Evolutionary conservation across 2,329 filamentous ascomycete species (phyloP).

Genomic region (Exserohilum turcica): DNA sequence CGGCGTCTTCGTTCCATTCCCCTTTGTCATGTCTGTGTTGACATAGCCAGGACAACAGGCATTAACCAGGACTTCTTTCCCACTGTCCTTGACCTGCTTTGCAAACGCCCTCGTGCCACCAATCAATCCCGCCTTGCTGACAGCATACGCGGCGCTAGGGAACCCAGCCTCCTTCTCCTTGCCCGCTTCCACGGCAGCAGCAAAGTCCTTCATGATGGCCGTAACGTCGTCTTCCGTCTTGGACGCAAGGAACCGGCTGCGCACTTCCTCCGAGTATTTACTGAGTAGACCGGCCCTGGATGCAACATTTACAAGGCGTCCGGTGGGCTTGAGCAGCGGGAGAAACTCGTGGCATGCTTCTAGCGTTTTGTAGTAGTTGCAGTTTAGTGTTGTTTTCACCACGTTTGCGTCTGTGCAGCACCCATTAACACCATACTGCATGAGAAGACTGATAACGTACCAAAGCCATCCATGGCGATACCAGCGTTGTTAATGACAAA

Average conservation of each 20-base stretch:
- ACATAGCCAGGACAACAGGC: conserved; percentile 54
- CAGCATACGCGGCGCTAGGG: conserved; percentile 57
- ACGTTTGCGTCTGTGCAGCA: conserved; percentile 48
- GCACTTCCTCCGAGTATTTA: conserved; percentile 54
- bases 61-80: conserved; percentile 46
- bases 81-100: conserved; percentile 39
- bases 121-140: conserved; percentile 54
- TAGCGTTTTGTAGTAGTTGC: conserved; percentile 61
- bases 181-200: conserved; percentile 52
- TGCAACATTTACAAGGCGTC: conserved; percentile 57
- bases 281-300: conserved; percentile 53
- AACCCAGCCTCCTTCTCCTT: conserved; percentile 56
- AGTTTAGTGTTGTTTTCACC: conserved; percentile 56
- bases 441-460: conserved; percentile 28
- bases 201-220: conserved; percentile 57
- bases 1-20: conserved; percentile 44
- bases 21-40: conserved; percentile 55
- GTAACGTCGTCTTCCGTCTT: conserved; percentile 53
- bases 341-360: conserved; percentile 53
- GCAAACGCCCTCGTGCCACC: conserved; percentile 51
- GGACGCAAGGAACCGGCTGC: conserved; percentile 50
- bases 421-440: background rate
- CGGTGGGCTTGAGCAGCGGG: conserved; percentile 52
- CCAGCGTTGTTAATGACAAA: conserved; percentile 62
- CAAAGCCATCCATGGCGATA: conserved; percentile 55